Percentiles rank a stretch among this genome's conserved stretches.
Conservation (phyloP, 2,329 filamentous ascomycete genomes). For the Hysterium pulicare region DNA sequence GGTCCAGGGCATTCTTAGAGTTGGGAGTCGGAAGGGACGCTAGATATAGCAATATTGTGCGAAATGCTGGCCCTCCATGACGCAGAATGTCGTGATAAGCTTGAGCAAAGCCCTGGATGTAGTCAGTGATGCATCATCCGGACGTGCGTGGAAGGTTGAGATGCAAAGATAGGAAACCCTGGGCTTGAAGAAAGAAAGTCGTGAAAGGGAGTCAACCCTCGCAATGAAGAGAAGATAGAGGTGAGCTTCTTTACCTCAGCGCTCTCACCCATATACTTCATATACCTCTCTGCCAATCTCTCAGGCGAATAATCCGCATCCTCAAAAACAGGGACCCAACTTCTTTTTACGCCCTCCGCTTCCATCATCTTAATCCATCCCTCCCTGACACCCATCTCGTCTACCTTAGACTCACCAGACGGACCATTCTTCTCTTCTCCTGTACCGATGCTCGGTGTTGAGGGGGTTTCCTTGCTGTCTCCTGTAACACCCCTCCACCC, state of each 20-base stretch:
- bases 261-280: conserved; percentile 57
- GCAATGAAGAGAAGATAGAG: conserved; percentile 3
- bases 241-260: conserved; percentile 40
- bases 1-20: conserved; percentile 19
- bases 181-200: not conserved
- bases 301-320: conserved; percentile 62
- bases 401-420: conserved; percentile 33
- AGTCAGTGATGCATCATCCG: not conserved
- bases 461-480: conserved; percentile 18
- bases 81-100: conserved; percentile 63
- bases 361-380: conserved; percentile 22
- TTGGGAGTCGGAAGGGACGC: conserved; percentile 32
- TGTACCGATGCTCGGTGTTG: too few relatives aligned
- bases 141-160: not conserved
- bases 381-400: conserved; percentile 31
- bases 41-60: conserved; percentile 61
- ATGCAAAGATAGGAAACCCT: not conserved
- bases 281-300: conserved; percentile 58
- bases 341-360: conserved; percentile 45
- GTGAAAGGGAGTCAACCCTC: not conserved
- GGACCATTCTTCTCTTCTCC: too few relatives aligned
- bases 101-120: conserved; percentile 53
- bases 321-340: conserved; percentile 64
- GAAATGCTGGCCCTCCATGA: conserved; percentile 52
- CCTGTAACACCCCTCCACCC: conserved; percentile 18